Evolutionary conservation across 805 yeast species (phyloP).

Genomic region (Saturnispora sanitii): DNA sequence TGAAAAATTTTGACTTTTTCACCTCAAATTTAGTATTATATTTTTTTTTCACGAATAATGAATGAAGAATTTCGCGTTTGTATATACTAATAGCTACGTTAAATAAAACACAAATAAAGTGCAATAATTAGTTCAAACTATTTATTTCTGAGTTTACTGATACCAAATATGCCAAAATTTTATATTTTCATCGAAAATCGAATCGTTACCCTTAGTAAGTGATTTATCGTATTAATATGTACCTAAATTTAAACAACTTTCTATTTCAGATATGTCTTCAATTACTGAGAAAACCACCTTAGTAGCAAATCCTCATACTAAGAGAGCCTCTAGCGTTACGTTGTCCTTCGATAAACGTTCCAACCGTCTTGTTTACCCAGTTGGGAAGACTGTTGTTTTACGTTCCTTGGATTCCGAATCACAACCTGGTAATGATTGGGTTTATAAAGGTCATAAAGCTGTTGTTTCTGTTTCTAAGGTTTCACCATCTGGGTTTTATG

Average conservation of each 20-base stretch:
- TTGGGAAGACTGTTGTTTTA: constrained; percentile 70
- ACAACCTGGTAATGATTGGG: too few relatives aligned
- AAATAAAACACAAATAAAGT: neutral
- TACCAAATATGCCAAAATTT: neutral
- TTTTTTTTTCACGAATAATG: too few relatives aligned
- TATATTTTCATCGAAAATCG: too few relatives aligned
- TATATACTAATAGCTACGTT: neutral
- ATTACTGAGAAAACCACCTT: constrained; percentile 25
- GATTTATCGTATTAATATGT: neutral
- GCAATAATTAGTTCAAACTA: neutral
- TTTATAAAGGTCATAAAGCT: constrained; percentile 57
- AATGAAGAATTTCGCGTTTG: neutral
- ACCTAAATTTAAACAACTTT: neutral
- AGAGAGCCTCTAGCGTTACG: constrained; percentile 59
- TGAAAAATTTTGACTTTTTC: neutral
- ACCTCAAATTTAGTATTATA: neutral
- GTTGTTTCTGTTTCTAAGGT: constrained; percentile 78
- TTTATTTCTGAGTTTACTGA: neutral
- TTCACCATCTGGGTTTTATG: constrained; percentile 80
- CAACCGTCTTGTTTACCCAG: constrained; percentile 68
- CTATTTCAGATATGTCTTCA: constrained; percentile 11
- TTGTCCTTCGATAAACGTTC: constrained; percentile 63
- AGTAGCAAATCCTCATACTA: constrained; percentile 77
- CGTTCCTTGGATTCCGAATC: constrained; percentile 51
- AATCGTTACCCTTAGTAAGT: neutral